Percentiles rank a stretch among this genome's conserved stretches.
Conservation (phyloP, 148 eudicot genomes). For the Polygonum aviculare region DNA sequence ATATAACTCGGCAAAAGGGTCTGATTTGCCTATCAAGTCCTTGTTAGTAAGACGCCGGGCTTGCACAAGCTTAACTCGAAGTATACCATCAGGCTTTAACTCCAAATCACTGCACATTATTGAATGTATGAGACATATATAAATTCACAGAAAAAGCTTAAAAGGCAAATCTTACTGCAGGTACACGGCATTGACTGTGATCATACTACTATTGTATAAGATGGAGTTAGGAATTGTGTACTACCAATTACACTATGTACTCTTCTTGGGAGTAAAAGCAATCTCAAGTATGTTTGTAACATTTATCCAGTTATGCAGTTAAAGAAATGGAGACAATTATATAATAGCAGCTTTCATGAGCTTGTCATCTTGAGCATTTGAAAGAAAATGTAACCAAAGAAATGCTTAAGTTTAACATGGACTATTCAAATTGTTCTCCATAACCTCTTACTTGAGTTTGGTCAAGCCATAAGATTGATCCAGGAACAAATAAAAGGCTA, state of each 20-base stretch:
- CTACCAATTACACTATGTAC: neutral
- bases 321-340: too few species aligned
- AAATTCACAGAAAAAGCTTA: neutral
- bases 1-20: slow-evolving; percentile 82
- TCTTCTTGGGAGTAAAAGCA: neutral
- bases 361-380: too few species aligned
- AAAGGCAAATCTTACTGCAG: neutral
- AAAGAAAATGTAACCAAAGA: too few species aligned
- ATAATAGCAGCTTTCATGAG: too few species aligned
- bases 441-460: too few species aligned
- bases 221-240: neutral
- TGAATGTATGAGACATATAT: neutral
- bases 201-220: neutral
- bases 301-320: too few species aligned
- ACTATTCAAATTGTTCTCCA: too few species aligned
- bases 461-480: neutral
- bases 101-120: slow-evolving; percentile 62
- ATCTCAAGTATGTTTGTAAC: too few species aligned
- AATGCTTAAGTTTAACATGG: too few species aligned
- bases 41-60: slow-evolving; percentile 85
- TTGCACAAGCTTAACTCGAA: slow-evolving; percentile 96
- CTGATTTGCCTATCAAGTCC: slow-evolving; percentile 95
- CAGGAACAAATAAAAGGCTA: neutral
- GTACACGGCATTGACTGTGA: too few species aligned
- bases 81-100: slow-evolving; percentile 82